Conservation (phyloP, 2,329 filamentous ascomycete genomes). For the Pseudocercospora cruenta region DNA sequence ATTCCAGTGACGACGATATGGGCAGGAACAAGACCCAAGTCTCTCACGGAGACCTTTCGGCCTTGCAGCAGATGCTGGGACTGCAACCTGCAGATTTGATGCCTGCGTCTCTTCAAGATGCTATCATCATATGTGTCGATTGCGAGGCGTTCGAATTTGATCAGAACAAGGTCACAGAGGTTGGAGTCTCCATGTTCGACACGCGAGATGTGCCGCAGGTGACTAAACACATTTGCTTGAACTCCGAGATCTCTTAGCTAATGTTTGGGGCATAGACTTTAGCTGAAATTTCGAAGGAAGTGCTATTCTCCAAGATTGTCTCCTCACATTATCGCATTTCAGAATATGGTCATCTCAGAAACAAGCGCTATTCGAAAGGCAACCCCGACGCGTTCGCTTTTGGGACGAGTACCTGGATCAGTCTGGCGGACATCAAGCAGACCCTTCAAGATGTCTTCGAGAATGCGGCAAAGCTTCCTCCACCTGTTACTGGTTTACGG, state of each 20-base stretch:
- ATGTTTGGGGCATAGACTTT: background rate
- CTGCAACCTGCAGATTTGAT: slow-evolving; percentile 15
- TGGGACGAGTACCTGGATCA: slow-evolving; percentile 56
- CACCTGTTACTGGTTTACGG: background rate
- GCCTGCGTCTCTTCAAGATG: slow-evolving; percentile 36
- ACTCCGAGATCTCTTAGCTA: background rate
- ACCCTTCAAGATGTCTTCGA: slow-evolving; percentile 59
- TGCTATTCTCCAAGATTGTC: slow-evolving; percentile 11
- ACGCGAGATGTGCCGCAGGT: slow-evolving; percentile 51
- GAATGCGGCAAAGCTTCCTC: slow-evolving; percentile 42
- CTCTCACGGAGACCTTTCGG: background rate
- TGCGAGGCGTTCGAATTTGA: slow-evolving; percentile 77
- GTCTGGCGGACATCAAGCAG: slow-evolving; percentile 43
- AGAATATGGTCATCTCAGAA: slow-evolving; percentile 69
- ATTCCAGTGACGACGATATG: background rate
- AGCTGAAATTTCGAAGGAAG: background rate
- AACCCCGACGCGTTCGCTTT: slow-evolving; percentile 77
- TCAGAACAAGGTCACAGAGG: slow-evolving; percentile 73
- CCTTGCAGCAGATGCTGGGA: slow-evolving; percentile 17
- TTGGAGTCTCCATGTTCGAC: slow-evolving; percentile 82
- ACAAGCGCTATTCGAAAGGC: slow-evolving; percentile 69
- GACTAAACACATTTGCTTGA: background rate
- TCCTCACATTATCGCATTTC: slow-evolving; percentile 70
- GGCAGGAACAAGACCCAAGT: background rate
- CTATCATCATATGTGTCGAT: slow-evolving; percentile 77